phyloP scores from a whole-genome alignment of 768 basidiomycete species.

The Epithele typhae region DNA sequence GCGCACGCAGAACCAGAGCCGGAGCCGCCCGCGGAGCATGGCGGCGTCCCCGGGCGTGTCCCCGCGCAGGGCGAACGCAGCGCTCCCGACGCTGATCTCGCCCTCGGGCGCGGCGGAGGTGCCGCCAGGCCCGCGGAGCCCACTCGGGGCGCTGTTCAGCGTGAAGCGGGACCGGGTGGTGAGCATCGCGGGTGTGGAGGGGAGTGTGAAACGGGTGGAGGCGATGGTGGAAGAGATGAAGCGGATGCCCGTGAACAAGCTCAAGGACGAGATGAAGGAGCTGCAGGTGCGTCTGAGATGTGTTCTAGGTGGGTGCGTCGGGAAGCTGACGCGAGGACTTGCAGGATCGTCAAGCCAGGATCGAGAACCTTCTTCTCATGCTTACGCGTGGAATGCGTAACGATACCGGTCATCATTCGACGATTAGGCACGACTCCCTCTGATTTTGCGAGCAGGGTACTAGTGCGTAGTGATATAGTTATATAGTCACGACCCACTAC shows the following conservation, averaged over 20 bases:
- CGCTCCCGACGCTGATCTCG: conserved; percentile 21
- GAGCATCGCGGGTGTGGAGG: conserved; percentile 31
- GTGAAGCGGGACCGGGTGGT: conserved; percentile 16
- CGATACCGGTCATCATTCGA: conserved; percentile 20
- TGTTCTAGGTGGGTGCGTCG: too few relatives aligned
- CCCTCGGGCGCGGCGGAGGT: conserved; percentile 22
- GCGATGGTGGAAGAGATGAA: conserved; percentile 57
- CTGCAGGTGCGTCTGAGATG: conserved; percentile 49
- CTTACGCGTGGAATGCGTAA: conserved; percentile 65
- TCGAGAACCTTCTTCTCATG: conserved; percentile 66
- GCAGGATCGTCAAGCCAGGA: conserved; percentile 65
- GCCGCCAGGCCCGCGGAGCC: conserved; percentile 34
- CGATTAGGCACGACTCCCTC: conserved; percentile 22
- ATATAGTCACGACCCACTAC: too few relatives aligned
- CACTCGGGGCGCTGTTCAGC: conserved; percentile 45
- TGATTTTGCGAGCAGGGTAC: conserved; percentile 4
- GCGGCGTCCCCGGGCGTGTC: conserved; percentile 17
- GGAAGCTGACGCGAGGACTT: not conserved
- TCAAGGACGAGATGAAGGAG: conserved; percentile 82
- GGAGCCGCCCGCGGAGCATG: conserved; percentile 12
- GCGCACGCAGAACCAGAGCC: conserved; percentile 2
- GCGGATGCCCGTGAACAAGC: conserved; percentile 55
- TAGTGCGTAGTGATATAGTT: too few relatives aligned
- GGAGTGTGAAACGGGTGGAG: conserved; percentile 53
- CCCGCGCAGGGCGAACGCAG: conserved; percentile 21